Percentiles rank a stretch among this genome's conserved stretches.
Conservation (phyloP, 2,329 filamentous ascomycete species). For the Ceratocystis huliohia region DNA sequence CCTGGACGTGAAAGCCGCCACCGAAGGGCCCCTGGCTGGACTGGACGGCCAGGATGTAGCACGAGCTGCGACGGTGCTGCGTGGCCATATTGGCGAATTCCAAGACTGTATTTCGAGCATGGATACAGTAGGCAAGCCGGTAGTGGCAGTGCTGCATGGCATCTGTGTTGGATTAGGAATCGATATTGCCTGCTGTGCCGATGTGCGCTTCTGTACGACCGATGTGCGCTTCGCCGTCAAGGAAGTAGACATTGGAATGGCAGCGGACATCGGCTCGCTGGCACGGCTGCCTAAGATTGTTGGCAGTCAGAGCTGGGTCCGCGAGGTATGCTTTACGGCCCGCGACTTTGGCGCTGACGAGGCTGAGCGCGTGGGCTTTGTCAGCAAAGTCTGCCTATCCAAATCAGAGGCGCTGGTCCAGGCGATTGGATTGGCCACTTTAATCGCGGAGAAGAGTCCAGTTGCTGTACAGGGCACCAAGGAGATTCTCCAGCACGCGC, state of each 20-base stretch:
- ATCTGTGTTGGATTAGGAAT: slow-evolving; percentile 66
- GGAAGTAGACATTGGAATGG: slow-evolving; percentile 70
- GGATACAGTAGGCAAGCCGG: slow-evolving; percentile 83
- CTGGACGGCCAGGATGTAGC: slow-evolving; percentile 41
- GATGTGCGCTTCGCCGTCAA: slow-evolving; percentile 57
- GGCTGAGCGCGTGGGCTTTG: slow-evolving; percentile 56
- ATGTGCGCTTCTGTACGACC: slow-evolving; percentile 53
- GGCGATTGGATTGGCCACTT: slow-evolving; percentile 48
- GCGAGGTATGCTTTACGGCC: slow-evolving; percentile 62
- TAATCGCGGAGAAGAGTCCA: slow-evolving; percentile 70
- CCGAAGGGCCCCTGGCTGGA: slow-evolving; percentile 35
- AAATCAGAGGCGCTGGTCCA: slow-evolving; percentile 52
- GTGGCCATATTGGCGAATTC: slow-evolving; percentile 63
- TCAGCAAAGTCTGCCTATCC: slow-evolving; percentile 49
- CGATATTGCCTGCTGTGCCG: slow-evolving; percentile 57
- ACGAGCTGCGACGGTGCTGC: slow-evolving; percentile 47
- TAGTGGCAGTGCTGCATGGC: slow-evolving; percentile 71
- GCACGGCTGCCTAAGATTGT: slow-evolving; percentile 61
- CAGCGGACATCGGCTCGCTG: slow-evolving; percentile 67
- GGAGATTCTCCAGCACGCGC: slow-evolving; percentile 68
- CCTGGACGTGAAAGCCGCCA: slow-evolving; percentile 61
- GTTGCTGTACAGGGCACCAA: slow-evolving; percentile 81
- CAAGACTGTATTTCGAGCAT: slow-evolving; percentile 64
- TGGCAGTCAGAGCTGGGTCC: slow-evolving; percentile 60
- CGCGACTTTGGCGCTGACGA: slow-evolving; percentile 57